Evolutionary conservation across 495 filamentous ascomycete species (phyloP), one percentile per base, ranked within the genome.

Genomic region (Mytilinidion resinicola): DNA sequence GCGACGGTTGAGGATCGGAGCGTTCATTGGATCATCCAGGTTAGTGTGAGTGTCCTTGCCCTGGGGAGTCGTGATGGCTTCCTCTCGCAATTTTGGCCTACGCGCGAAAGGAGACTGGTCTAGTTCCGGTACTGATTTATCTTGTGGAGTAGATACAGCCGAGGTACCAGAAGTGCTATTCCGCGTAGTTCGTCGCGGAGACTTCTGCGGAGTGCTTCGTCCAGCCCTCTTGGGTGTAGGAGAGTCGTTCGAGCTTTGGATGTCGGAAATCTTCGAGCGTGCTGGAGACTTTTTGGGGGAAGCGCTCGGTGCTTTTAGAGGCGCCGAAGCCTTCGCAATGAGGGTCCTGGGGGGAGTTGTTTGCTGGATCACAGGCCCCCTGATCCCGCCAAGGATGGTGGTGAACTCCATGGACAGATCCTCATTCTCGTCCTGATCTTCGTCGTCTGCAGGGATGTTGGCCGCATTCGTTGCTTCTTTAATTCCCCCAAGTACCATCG

Each of bases 401-500:
- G 88, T 95, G 51, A 92, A 79, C 57, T 91, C 89, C 87, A 91
- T 91, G 1, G 86, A 87, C 77, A 92, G 80, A 51, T 86, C 87
- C 67, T 85, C 83, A 42, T 82, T 77, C 41, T 89, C 85, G 51
- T 86, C 74, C 42, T 70, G 66, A 20, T 74, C 63, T 58, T 62
- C 65, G 38, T 21, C 39, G 15, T 39, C 38, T 8, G 12, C 21
- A 14, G 9, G 15, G 3, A 3, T 17, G n/a, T 15, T 34, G n/a
- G 36, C 25, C 21, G 7, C 25, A 6, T 34, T 9, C 9, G 44
- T 14, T 12, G 21, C 62, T 20, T 73, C 65, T 44, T 69, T 66
- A 47, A 69, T 90, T 21, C 82, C 81, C 50, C 90, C 89, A 46
- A 91, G 74, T 38, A 83, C 87, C 63, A 77, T 82, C 3, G 88